Evolutionary conservation across 306 rosid species (phyloP).

Genomic region (Castanea mollissima): DNA sequence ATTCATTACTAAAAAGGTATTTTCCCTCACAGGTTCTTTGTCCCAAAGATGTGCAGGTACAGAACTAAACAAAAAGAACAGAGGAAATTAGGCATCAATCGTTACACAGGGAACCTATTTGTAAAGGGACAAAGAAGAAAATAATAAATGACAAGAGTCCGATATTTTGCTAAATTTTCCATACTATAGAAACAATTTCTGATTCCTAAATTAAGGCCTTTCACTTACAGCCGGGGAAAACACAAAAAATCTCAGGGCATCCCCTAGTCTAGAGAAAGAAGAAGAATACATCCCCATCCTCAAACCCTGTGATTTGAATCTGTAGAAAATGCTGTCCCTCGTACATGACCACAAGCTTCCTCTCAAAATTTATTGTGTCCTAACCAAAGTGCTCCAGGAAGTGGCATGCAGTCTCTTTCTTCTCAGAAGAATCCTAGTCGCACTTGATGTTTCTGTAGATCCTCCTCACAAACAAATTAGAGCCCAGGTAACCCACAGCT

Average conservation of each 20-base stretch:
- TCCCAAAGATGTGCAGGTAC: constrained; percentile 21
- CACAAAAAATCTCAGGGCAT: constrained; percentile 50
- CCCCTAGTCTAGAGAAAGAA: constrained; percentile 50
- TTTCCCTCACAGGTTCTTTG: constrained; percentile 41
- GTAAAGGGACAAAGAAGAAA: constrained; percentile 36
- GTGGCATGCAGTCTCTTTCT: constrained; percentile 42
- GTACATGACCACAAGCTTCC: constrained; percentile 46
- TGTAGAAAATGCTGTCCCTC: constrained; percentile 38
- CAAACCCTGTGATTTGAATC: constrained; percentile 53
- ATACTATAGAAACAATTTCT: constrained; percentile 60
- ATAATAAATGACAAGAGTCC: constrained; percentile 40
- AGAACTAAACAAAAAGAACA: constrained; percentile 11
- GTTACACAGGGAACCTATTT: constrained; percentile 46
- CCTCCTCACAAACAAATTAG: constrained; percentile 96
- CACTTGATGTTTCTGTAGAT: constrained; percentile 99
- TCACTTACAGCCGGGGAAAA: constrained; percentile 67
- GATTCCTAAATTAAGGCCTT: constrained; percentile 73
- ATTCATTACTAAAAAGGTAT: constrained; percentile 48
- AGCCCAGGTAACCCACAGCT: constrained; percentile 96
- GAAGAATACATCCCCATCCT: constrained; percentile 57
- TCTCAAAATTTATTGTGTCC: constrained; percentile 33
- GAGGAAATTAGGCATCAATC: constrained; percentile 36
- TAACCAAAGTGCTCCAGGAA: constrained; percentile 33
- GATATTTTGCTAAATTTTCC: constrained; percentile 58
- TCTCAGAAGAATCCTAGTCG: constrained; percentile 52